Conservation (phyloP, 495 filamentous ascomycete species). For the Thozetella sp. region DNA sequence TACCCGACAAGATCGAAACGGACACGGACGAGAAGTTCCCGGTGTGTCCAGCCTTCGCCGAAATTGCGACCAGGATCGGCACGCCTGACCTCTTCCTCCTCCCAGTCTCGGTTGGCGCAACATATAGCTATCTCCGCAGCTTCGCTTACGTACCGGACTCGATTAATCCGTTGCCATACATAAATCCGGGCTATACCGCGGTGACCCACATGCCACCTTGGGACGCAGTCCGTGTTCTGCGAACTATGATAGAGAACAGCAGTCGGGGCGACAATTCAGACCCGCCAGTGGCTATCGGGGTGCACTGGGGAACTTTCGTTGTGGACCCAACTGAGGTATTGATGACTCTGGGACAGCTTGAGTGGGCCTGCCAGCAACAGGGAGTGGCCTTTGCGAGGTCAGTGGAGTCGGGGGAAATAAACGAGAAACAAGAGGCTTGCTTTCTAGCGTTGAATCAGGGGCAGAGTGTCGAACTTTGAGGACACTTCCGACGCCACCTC, state of each 20-base stretch:
- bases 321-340: slow-evolving; percentile 24
- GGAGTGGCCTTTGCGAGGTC: slow-evolving; percentile 21
- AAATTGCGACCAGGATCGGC: slow-evolving; percentile 20
- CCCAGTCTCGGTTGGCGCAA: slow-evolving; percentile 25
- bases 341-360: slow-evolving; percentile 25
- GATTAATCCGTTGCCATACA: slow-evolving; percentile 24
- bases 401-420: neutral
- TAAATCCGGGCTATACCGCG: slow-evolving; percentile 17
- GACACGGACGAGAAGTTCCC: slow-evolving; percentile 15
- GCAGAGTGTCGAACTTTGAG: slow-evolving; percentile 13
- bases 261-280: neutral
- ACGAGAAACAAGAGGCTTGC: neutral
- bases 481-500: neutral
- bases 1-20: neutral
- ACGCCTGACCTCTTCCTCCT: slow-evolving; percentile 22
- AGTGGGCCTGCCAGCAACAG: slow-evolving; percentile 27
- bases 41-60: slow-evolving; percentile 21
- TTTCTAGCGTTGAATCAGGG: slow-evolving; percentile 23
- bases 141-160: slow-evolving; percentile 22
- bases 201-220: slow-evolving; percentile 32
- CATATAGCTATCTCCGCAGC: slow-evolving; percentile 27
- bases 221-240: slow-evolving; percentile 29
- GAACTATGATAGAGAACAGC: slow-evolving; percentile 12
- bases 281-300: slow-evolving; percentile 22
- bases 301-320: slow-evolving; percentile 36